Percentiles rank a stretch among this genome's conserved stretches.
phyloP scores from a whole-genome alignment of 306 rosid species.

The Begonia fuchsioides region DNA sequence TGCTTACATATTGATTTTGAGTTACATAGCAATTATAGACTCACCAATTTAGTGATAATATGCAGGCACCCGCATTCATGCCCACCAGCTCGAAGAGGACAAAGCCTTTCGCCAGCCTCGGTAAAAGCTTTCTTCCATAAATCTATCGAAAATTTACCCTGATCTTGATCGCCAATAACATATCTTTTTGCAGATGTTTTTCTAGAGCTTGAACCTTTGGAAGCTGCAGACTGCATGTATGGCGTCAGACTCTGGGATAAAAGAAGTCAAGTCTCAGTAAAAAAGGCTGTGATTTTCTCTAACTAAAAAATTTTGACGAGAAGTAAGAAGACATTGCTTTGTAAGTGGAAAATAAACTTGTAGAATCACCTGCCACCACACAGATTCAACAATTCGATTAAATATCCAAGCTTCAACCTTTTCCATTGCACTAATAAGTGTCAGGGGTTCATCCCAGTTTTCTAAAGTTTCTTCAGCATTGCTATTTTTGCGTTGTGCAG shows the following conservation, averaged over 20 bases:
- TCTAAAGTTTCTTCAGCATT: slow-evolving; percentile 12
- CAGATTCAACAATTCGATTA: slow-evolving; percentile 79
- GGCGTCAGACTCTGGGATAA: slow-evolving; percentile 69
- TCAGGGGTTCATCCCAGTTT: slow-evolving; percentile 45
- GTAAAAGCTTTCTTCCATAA: slow-evolving; percentile 82
- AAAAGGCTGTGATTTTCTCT: slow-evolving; percentile 27
- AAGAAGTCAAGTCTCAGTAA: slow-evolving; percentile 19
- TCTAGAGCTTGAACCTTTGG: slow-evolving; percentile 45
- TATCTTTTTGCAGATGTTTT: slow-evolving; percentile 33
- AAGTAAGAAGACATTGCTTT: too few relatives aligned
- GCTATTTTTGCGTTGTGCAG: slow-evolving; percentile 11
- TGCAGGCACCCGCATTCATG: slow-evolving; percentile 79
- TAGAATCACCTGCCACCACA: slow-evolving; percentile 85
- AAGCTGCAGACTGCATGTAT: slow-evolving; percentile 68
- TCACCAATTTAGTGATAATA: slow-evolving; percentile 60
- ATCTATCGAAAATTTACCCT: slow-evolving; percentile 55
- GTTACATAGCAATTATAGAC: slow-evolving; percentile 5
- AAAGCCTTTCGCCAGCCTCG: slow-evolving; percentile 81
- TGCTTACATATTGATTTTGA: too few relatives aligned
- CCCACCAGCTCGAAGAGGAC: slow-evolving; percentile 74
- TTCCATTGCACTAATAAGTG: slow-evolving; percentile 45
- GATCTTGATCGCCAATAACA: slow-evolving; percentile 51
- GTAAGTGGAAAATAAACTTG: slow-evolving; percentile 4
- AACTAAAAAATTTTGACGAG: too few relatives aligned
- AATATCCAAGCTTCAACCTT: slow-evolving; percentile 82